phyloP scores from a whole-genome alignment of 192 early-diverging fungal species.

The Linnemannia schmuckeri region DNA sequence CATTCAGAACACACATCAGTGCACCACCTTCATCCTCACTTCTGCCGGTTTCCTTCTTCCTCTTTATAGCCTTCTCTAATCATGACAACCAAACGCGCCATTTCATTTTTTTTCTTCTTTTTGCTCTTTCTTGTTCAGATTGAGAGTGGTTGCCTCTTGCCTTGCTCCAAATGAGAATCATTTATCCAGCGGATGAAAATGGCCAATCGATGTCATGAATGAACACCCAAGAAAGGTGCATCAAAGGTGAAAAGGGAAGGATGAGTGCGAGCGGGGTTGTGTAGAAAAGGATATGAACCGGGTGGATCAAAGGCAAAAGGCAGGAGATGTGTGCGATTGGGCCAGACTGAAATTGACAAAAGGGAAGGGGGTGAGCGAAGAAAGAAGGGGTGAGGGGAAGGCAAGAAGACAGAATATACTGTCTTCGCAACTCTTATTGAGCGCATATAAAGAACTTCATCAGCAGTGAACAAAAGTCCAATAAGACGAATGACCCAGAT shows the following conservation, averaged over 20 bases:
- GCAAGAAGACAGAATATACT: no score
- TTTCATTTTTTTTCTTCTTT: background rate
- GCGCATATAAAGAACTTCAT: no score
- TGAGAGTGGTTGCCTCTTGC: background rate
- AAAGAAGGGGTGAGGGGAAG: background rate
- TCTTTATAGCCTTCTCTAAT: background rate
- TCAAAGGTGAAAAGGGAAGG: background rate
- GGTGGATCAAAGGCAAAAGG: background rate
- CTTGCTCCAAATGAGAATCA: no score
- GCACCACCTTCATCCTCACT: background rate
- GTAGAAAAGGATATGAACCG: background rate
- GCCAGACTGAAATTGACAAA: constrained; percentile 4
- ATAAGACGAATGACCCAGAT: background rate
- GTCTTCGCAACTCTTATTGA: no score
- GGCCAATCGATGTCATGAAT: no score
- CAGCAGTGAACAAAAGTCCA: no score
- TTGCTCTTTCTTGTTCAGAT: background rate
- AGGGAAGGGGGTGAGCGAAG: background rate
- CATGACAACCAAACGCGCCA: background rate
- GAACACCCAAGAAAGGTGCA: background rate
- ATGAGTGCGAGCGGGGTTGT: background rate
- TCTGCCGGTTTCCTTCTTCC: background rate
- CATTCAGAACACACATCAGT: background rate
- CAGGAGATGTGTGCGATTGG: background rate
- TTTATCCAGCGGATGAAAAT: background rate